A percentile compares a stretch with the other conserved stretches of the same genome.
Conservation (phyloP, 768 basidiomycete species). For the Trametes villosa region DNA sequence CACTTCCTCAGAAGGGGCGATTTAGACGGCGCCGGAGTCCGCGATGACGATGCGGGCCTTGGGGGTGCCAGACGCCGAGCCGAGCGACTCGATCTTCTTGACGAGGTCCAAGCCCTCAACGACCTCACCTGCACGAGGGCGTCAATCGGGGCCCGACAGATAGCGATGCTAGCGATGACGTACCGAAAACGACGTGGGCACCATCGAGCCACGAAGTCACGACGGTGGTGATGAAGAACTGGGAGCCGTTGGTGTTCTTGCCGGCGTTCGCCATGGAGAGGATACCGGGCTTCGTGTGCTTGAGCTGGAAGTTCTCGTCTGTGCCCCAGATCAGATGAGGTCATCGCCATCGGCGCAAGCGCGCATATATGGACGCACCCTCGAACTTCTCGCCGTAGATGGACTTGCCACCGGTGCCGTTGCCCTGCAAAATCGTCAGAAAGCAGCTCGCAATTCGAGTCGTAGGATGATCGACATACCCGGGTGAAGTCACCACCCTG, state of each 20-base stretch:
- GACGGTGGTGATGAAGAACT: constrained; percentile 92
- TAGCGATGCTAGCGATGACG: neutral
- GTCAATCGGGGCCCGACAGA: neutral
- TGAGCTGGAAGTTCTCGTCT: constrained; percentile 73
- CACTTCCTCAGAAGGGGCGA: neutral
- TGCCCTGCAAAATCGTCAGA: constrained; percentile 17
- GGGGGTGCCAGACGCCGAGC: constrained; percentile 34
- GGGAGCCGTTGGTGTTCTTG: constrained; percentile 79
- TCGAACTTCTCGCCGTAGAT: constrained; percentile 55
- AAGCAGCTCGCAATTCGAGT: neutral
- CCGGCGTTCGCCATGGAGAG: constrained; percentile 92
- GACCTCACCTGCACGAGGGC: constrained; percentile 48
- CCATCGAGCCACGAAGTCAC: constrained; percentile 81
- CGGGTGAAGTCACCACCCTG: constrained; percentile 87
- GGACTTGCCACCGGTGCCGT: constrained; percentile 62
- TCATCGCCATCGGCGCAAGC: constrained; percentile 34
- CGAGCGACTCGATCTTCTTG: constrained; percentile 54
- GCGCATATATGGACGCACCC: constrained; percentile 38
- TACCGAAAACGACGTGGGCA: constrained; percentile 86
- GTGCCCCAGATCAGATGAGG: neutral
- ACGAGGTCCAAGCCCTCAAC: constrained; percentile 67
- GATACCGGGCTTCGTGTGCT: constrained; percentile 66
- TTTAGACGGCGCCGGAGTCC: constrained; percentile 30
- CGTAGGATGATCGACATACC: constrained; percentile 10
- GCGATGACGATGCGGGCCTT: constrained; percentile 32